These are phyloP conservation scores for Neodidymelliopsis sp. DNA, from an alignment of 2,329 filamentous ascomycete genomes.

Conservation along the genomic window DNA sequence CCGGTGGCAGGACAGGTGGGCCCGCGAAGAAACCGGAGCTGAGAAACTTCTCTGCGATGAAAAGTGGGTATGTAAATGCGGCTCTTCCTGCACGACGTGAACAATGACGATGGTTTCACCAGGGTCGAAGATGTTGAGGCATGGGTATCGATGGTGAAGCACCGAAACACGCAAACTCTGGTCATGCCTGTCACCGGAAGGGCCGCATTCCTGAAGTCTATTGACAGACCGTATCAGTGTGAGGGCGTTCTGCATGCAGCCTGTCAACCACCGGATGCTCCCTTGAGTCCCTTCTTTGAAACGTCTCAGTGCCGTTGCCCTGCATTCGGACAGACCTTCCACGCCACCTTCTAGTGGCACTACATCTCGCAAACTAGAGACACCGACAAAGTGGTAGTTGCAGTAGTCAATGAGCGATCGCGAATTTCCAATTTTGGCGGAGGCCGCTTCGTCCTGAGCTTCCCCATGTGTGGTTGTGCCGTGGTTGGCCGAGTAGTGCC, in stretches of 20 bases:
- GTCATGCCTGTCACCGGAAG: slow-evolving; percentile 8
- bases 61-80: slow-evolving; percentile 12
- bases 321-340: slow-evolving; percentile 17
- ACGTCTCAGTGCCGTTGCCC: slow-evolving; percentile 10
- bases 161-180: slow-evolving; percentile 10
- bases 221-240: slow-evolving; percentile 1
- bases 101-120: slow-evolving; percentile 14
- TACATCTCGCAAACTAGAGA: slow-evolving; percentile 3
- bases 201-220: background rate
- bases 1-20: slow-evolving; percentile 8
- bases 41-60: slow-evolving; percentile 17
- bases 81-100: slow-evolving; percentile 14
- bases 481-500: slow-evolving; percentile 5
- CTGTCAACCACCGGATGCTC: slow-evolving; percentile 1
- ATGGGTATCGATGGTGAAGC: slow-evolving; percentile 7
- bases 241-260: slow-evolving; percentile 2
- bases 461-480: slow-evolving; percentile 1
- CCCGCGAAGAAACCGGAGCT: slow-evolving; percentile 22
- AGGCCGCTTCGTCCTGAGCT: background rate
- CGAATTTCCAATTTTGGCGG: slow-evolving; percentile 6
- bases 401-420: slow-evolving; percentile 9
- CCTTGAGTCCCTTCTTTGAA: slow-evolving; percentile 1
- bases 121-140: slow-evolving; percentile 12
- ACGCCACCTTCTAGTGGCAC: slow-evolving; percentile 18
- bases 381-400: slow-evolving; percentile 4